These are phyloP conservation scores for Botryotinia narcissicola DNA, from an alignment of 2,329 filamentous ascomycete genomes.

Conservation along the genomic window DNA sequence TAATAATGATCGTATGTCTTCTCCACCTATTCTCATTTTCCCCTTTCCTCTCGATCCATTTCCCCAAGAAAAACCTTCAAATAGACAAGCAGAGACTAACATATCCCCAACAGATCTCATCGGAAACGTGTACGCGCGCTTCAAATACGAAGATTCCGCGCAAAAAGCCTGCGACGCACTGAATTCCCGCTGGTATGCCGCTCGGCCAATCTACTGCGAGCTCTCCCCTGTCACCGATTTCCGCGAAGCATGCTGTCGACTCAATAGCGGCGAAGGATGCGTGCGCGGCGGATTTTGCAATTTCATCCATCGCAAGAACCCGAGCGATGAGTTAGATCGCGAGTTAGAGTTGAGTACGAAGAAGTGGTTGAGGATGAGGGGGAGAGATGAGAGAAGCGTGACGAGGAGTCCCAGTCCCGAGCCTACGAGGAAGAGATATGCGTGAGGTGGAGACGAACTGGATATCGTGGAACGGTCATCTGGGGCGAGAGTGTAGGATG, in stretches of 20 bases:
- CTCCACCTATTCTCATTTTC: neutral
- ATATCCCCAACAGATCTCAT: conserved; percentile 66
- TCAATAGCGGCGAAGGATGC: conserved; percentile 94
- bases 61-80: conserved; percentile 28
- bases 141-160: conserved; percentile 98
- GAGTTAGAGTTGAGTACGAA: conserved; percentile 87
- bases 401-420: conserved; percentile 84
- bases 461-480: neutral
- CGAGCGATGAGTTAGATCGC: conserved; percentile 79
- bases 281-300: conserved; percentile 97
- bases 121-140: conserved; percentile 97
- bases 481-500: neutral
- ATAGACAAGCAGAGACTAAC: neutral
- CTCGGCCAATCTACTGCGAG: conserved; percentile 96
- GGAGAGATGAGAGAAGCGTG: conserved; percentile 78
- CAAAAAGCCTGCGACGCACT: conserved; percentile 91
- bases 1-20: conserved; percentile 70
- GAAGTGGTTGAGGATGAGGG: conserved; percentile 89
- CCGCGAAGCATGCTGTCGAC: conserved; percentile 90
- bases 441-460: neutral
- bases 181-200: conserved; percentile 95
- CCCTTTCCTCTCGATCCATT: neutral
- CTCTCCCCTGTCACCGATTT: conserved; percentile 96
- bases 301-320: conserved; percentile 98
- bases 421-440: conserved; percentile 71